A percentile compares a stretch with the other conserved stretches of the same genome.
Evolutionary conservation across 768 basidiomycete genomes (phyloP).

Genomic region (Rhizopogon vinicolor): DNA sequence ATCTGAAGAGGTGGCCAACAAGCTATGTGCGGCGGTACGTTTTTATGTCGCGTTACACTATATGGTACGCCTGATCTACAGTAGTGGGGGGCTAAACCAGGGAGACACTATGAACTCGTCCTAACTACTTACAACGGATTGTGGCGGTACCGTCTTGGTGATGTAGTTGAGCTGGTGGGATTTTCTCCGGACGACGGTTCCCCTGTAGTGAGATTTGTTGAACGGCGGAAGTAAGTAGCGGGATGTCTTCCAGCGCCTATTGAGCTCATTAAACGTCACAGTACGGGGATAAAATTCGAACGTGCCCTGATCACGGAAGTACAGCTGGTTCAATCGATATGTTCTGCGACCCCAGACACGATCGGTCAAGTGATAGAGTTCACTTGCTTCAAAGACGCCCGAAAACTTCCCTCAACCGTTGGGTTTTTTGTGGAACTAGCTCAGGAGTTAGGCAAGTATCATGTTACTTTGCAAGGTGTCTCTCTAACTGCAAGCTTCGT

Average conservation of each 20-base stretch:
- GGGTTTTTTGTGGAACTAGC: constrained; percentile 8
- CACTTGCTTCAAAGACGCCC: neutral
- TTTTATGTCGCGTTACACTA: neutral
- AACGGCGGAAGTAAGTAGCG: constrained; percentile 13
- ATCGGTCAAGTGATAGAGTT: constrained; percentile 9
- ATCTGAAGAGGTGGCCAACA: constrained; percentile 6
- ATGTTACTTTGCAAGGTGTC: neutral
- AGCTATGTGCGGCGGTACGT: constrained; percentile 14
- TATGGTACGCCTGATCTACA: constrained; percentile 1
- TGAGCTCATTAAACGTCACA: constrained; percentile 3
- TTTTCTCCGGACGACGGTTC: constrained; percentile 15
- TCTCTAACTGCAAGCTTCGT: neutral
- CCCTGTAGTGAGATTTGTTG: constrained; percentile 15
- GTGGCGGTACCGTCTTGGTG: constrained; percentile 21
- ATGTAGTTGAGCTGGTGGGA: constrained; percentile 13
- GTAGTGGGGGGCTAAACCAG: constrained; percentile 12
- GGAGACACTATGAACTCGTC: constrained; percentile 14
- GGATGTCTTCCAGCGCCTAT: neutral
- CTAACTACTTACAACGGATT: constrained; percentile 15
- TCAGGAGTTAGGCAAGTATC: constrained; percentile 8
- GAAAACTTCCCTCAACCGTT: neutral
- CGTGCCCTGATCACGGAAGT: constrained; percentile 5
- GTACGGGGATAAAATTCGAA: constrained; percentile 6
- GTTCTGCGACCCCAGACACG: constrained; percentile 3
- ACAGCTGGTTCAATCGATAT: constrained; percentile 7